Evolutionary conservation across 805 yeast genomes (phyloP).

Genomic region (Candida railenensis): DNA sequence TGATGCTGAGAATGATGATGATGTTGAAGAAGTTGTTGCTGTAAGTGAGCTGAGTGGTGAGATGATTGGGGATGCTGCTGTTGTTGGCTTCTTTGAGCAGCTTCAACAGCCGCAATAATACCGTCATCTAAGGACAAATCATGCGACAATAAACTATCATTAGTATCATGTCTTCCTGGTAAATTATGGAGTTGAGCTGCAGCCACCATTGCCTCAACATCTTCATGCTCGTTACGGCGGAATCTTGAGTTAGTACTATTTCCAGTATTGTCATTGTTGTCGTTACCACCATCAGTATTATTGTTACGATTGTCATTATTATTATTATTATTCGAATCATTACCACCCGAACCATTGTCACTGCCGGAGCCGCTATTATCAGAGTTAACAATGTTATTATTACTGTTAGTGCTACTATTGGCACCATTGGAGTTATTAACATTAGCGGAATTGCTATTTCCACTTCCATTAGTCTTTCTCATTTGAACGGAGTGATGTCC

Average conservation of each 20-base stretch:
- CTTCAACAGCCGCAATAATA: slow-evolving; percentile 60
- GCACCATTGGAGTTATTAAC: slow-evolving; percentile 4
- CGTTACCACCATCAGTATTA: neutral
- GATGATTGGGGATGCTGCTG: slow-evolving; percentile 20
- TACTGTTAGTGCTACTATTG: slow-evolving; percentile 10
- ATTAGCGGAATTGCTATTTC: neutral
- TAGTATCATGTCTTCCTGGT: slow-evolving; percentile 25
- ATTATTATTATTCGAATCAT: neutral
- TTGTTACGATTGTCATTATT: neutral
- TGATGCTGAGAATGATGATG: slow-evolving; percentile 13
- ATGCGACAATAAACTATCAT: slow-evolving; percentile 31
- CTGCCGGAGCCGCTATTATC: neutral
- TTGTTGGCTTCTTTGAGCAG: slow-evolving; percentile 46
- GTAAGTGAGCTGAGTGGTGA: slow-evolving; percentile 17
- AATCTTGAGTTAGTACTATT: neutral
- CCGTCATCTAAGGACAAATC: slow-evolving; percentile 48
- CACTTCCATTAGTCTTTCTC: slow-evolving; percentile 10
- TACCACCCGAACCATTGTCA: neutral
- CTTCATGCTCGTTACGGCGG: slow-evolving; percentile 13
- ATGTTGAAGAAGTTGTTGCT: slow-evolving; percentile 12
- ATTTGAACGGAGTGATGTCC: slow-evolving; percentile 12
- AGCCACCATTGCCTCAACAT: slow-evolving; percentile 35
- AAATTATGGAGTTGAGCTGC: slow-evolving; percentile 25
- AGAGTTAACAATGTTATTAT: slow-evolving; percentile 9
- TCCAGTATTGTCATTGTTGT: neutral